These are phyloP conservation scores for Lentinula detonsa DNA, from an alignment of 768 basidiomycete species.

Conservation along the genomic window DNA sequence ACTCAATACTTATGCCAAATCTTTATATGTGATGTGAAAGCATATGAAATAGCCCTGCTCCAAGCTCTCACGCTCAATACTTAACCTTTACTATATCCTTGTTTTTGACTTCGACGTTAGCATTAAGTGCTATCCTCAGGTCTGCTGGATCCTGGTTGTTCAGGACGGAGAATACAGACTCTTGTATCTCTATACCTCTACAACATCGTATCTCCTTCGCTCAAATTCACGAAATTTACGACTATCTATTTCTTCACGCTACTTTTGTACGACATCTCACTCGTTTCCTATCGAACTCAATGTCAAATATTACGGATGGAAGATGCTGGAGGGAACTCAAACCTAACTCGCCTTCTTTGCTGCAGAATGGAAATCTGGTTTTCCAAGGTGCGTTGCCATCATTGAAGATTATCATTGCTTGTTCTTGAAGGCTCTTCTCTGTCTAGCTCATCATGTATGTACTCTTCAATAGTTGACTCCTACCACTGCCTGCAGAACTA, in stretches of 20 bases:
- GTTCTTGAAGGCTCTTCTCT: conserved; percentile 1
- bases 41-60: too few relatives aligned
- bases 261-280: neutral
- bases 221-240: too few relatives aligned
- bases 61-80: too few relatives aligned
- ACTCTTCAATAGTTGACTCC: neutral
- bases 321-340: conserved; percentile 36
- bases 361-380: conserved; percentile 54
- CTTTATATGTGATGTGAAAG: too few relatives aligned
- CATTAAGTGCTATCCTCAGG: too few relatives aligned
- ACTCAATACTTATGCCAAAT: too few relatives aligned
- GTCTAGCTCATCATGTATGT: conserved; percentile 51
- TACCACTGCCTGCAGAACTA: conserved; percentile 1
- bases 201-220: too few relatives aligned
- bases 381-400: conserved; percentile 44
- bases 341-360: conserved; percentile 44
- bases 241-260: neutral
- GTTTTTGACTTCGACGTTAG: too few relatives aligned
- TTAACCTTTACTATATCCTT: too few relatives aligned
- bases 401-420: neutral
- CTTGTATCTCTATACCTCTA: too few relatives aligned
- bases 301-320: conserved; percentile 3
- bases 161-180: too few relatives aligned
- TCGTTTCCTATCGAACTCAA: neutral
- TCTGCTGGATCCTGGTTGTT: too few relatives aligned